Percentiles rank a stretch among this genome's conserved stretches.
Conservation (phyloP, 495 filamentous ascomycete species). For the Elaphomyces granulatus region DNA sequence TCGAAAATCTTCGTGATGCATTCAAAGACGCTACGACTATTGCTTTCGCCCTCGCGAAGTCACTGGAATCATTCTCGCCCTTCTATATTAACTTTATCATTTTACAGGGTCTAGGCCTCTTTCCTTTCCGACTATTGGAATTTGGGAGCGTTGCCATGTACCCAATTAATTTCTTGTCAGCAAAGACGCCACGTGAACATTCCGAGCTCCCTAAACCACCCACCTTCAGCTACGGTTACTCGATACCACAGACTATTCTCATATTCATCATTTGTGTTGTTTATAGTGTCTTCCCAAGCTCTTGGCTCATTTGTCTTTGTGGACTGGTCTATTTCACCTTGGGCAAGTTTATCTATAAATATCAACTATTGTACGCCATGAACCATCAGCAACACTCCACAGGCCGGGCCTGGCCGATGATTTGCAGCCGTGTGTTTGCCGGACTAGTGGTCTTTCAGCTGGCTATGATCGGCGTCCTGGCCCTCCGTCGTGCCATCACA, state of each 20-base stretch:
- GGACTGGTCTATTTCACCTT: conserved; percentile 79
- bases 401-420: conserved; percentile 86
- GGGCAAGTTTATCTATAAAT: conserved; percentile 93
- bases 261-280: conserved; percentile 89
- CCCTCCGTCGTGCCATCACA: conserved; percentile 54
- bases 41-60: conserved; percentile 57
- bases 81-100: conserved; percentile 96
- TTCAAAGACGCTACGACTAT: conserved; percentile 67
- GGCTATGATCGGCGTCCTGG: conserved; percentile 77
- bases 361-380: conserved; percentile 96
- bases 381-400: conserved; percentile 93
- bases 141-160: conserved; percentile 79
- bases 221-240: conserved; percentile 90
- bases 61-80: conserved; percentile 52
- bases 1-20: conserved; percentile 52
- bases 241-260: conserved; percentile 79
- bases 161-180: conserved; percentile 59
- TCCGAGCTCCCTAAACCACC: conserved; percentile 72
- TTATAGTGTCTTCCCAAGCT: conserved; percentile 77
- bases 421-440: conserved; percentile 75
- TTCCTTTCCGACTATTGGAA: conserved; percentile 83
- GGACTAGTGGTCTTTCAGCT: conserved; percentile 80
- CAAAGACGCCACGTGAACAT: conserved; percentile 83
- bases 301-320: conserved; percentile 67
- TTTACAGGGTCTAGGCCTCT: conserved; percentile 80